Conservation (phyloP, 2,329 filamentous ascomycete genomes). For the Fusarium sp. region DNA sequence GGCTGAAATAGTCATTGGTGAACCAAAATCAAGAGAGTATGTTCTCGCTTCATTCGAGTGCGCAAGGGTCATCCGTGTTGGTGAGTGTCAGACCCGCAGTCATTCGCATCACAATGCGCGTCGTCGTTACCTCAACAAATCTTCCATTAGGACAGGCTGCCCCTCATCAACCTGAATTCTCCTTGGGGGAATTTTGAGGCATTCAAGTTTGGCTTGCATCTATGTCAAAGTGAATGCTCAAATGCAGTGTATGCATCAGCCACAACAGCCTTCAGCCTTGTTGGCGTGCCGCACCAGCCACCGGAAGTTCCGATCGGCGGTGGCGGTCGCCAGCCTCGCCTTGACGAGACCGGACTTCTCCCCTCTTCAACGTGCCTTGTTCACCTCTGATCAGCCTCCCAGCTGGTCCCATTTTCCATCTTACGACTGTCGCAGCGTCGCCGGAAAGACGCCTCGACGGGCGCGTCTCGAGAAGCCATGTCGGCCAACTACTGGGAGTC, state of each 20-base stretch:
- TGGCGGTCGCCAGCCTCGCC: slow-evolving; percentile 28
- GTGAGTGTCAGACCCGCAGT: no score
- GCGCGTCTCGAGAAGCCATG: slow-evolving; percentile 64
- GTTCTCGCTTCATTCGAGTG: not conserved
- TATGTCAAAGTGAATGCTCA: not conserved
- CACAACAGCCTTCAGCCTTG: not conserved
- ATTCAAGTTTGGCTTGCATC: not conserved
- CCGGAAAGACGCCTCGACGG: slow-evolving; percentile 21
- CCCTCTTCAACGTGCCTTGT: slow-evolving; percentile 9
- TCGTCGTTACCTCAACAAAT: not conserved
- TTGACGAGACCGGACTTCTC: not conserved
- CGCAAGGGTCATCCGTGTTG: not conserved
- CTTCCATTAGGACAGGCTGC: not conserved
- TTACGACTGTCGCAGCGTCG: not conserved
- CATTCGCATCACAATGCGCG: not conserved
- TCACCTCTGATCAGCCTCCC: slow-evolving; percentile 14
- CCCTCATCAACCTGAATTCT: not conserved
- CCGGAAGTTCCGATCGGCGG: slow-evolving; percentile 20
- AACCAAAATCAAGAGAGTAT: not conserved
- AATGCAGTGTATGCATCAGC: not conserved
- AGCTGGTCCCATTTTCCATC: slow-evolving; percentile 1
- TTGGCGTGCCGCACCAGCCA: slow-evolving; percentile 23
- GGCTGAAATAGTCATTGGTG: not conserved
- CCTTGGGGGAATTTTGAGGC: not conserved
- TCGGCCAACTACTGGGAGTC: slow-evolving; percentile 98